These are phyloP conservation scores for Malassezia arunalokei DNA, from an alignment of 1,284 basidiomycete genomes.

Conservation along the genomic window DNA sequence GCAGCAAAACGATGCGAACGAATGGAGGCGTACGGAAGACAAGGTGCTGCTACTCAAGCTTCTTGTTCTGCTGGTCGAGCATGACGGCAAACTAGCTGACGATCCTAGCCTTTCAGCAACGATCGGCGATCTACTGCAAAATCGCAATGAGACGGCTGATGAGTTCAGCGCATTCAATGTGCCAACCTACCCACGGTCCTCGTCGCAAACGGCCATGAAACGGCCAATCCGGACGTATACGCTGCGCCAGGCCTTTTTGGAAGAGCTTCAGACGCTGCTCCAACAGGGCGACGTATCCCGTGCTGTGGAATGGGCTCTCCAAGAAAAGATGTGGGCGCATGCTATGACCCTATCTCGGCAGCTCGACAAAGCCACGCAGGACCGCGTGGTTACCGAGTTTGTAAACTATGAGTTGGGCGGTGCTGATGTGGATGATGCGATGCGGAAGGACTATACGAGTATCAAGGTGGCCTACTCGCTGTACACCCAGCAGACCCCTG, in stretches of 20 bases:
- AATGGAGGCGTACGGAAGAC: slow-evolving; percentile 33
- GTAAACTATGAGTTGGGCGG: slow-evolving; percentile 62
- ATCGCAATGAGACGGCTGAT: background rate
- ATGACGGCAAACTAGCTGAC: slow-evolving; percentile 29
- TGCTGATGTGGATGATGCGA: slow-evolving; percentile 5
- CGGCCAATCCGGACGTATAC: slow-evolving; percentile 26
- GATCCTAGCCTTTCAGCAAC: slow-evolving; percentile 1
- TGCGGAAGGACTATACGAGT: slow-evolving; percentile 26
- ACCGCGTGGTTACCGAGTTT: slow-evolving; percentile 76
- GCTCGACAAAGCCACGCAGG: slow-evolving; percentile 85
- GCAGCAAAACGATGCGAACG: slow-evolving; percentile 16
- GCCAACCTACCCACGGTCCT: slow-evolving; percentile 8
- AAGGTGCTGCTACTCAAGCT: slow-evolving; percentile 33
- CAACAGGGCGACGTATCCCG: slow-evolving; percentile 64
- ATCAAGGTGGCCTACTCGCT: slow-evolving; percentile 40
- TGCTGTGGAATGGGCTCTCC: slow-evolving; percentile 76
- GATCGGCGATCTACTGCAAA: slow-evolving; percentile 1
- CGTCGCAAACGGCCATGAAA: slow-evolving; percentile 6
- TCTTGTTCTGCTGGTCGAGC: slow-evolving; percentile 33
- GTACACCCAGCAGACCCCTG: slow-evolving; percentile 30
- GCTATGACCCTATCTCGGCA: slow-evolving; percentile 88
- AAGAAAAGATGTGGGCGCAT: slow-evolving; percentile 84
- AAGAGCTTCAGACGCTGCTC: slow-evolving; percentile 34
- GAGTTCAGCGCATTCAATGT: slow-evolving; percentile 7
- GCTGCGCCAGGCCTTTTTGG: slow-evolving; percentile 27